A percentile compares a stretch with the other conserved stretches of the same genome.
These are phyloP conservation scores for Lecanoromycetidae sp. DNA, from an alignment of 2,329 filamentous ascomycete species.

Conservation along the genomic window DNA sequence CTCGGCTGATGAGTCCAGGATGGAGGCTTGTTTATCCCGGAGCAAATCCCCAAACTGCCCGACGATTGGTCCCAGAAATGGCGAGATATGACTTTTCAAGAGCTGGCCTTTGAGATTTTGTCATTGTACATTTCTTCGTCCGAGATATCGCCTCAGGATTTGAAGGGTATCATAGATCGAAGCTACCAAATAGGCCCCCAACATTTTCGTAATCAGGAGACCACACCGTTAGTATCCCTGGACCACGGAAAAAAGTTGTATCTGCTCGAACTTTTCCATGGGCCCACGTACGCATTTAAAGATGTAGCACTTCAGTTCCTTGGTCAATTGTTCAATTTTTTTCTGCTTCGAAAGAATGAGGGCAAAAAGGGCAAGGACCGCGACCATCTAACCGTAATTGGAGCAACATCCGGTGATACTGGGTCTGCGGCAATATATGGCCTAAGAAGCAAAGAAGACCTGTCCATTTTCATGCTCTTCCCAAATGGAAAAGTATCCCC, in stretches of 20 bases:
- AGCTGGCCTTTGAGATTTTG: constrained; percentile 74
- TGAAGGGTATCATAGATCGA: constrained; percentile 69
- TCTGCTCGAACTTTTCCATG: constrained; percentile 89
- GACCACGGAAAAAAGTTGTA: constrained; percentile 61
- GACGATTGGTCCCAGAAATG: constrained; percentile 55
- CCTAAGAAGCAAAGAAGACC: constrained; percentile 87
- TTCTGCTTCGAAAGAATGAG: constrained; percentile 34
- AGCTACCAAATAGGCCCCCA: constrained; percentile 62
- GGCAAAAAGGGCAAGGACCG: constrained; percentile 41
- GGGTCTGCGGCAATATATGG: constrained; percentile 66
- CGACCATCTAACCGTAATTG: constrained; percentile 75
- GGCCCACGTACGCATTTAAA: constrained; percentile 80
- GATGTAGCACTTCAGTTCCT: constrained; percentile 88
- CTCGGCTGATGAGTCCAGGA: constrained; percentile 73
- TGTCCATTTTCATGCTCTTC: constrained; percentile 88
- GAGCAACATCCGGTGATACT: constrained; percentile 67
- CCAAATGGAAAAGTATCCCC: constrained; percentile 74
- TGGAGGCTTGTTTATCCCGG: constrained; percentile 79
- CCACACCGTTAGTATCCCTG: constrained; percentile 69
- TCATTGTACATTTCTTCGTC: constrained; percentile 72
- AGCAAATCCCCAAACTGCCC: constrained; percentile 59
- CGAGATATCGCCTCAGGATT: constrained; percentile 69
- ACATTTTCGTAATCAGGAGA: constrained; percentile 70
- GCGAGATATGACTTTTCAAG: constrained; percentile 65
- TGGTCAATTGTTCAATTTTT: constrained; percentile 60